phyloP scores from a whole-genome alignment of 2,329 filamentous ascomycete species.

The Ascochyta lentis region DNA sequence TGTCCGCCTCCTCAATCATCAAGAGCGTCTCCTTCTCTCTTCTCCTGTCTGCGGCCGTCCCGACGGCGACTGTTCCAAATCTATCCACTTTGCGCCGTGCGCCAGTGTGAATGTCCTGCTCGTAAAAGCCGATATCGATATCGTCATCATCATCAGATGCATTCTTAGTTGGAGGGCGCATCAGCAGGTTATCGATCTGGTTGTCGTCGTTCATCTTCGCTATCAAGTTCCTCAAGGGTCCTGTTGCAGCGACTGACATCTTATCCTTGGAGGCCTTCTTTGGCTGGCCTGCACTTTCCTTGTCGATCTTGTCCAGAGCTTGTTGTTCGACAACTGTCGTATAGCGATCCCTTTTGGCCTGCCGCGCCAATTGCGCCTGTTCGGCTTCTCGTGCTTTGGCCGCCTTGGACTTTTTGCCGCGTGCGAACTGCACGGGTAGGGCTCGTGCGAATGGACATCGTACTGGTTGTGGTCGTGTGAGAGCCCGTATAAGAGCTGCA shows the following conservation, averaged over 20 bases:
- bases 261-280: not conserved
- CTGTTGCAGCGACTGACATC: not conserved
- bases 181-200: slow-evolving; percentile 7
- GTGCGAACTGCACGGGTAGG: slow-evolving; percentile 24
- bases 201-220: slow-evolving; percentile 3
- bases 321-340: not conserved
- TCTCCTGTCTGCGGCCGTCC: slow-evolving; percentile 33
- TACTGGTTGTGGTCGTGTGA: slow-evolving; percentile 28
- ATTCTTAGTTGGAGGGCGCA: not conserved
- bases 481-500: slow-evolving; percentile 31
- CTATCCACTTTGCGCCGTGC: slow-evolving; percentile 30
- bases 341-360: not conserved
- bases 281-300: not conserved
- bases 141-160: slow-evolving; percentile 24
- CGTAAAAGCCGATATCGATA: slow-evolving; percentile 36
- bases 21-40: slow-evolving; percentile 28
- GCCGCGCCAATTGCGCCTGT: not conserved
- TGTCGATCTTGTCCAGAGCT: not conserved
- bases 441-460: slow-evolving; percentile 29
- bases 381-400: slow-evolving; percentile 16
- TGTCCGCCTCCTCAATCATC: slow-evolving; percentile 34
- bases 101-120: slow-evolving; percentile 36
- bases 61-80: slow-evolving; percentile 30
- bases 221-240: not conserved
- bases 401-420: slow-evolving; percentile 32